A percentile compares a stretch with the other conserved stretches of the same genome.
Evolutionary conservation across 352 stramenopile genomes (phyloP).

Genomic region (Pythium phragmitis): DNA sequence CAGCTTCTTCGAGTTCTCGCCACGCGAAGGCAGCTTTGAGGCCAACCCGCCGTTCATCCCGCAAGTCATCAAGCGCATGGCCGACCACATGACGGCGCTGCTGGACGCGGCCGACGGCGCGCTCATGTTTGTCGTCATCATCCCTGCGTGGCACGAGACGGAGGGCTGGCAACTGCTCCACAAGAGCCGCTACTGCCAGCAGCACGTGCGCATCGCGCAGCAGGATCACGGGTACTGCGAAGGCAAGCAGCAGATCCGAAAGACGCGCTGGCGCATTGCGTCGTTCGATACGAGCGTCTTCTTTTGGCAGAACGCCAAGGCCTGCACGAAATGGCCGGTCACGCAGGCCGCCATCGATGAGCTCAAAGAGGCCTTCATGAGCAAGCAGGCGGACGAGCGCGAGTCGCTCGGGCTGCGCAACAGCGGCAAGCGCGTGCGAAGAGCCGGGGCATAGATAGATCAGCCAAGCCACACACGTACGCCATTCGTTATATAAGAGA

Average conservation of each 20-base stretch:
- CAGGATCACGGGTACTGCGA: constrained; percentile 91
- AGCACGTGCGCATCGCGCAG: constrained; percentile 71
- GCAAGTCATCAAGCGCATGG: constrained; percentile 90
- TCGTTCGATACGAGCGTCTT: constrained; percentile 96
- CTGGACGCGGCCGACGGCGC: constrained; percentile 60
- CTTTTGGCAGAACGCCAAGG: constrained; percentile 93
- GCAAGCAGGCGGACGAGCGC: constrained; percentile 76
- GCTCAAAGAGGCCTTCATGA: constrained; percentile 65
- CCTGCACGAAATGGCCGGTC: constrained; percentile 63
- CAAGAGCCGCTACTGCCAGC: constrained; percentile 72
- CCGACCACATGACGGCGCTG: constrained; percentile 82
- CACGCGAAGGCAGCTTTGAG: constrained; percentile 88
- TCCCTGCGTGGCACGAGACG: constrained; percentile 87
- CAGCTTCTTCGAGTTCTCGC: constrained; percentile 93
- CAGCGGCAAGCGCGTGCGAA: constrained; percentile 60
- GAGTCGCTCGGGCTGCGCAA: constrained; percentile 67
- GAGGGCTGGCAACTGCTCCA: constrained; percentile 82
- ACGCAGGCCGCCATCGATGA: constrained; percentile 54
- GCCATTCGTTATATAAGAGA: constrained; percentile 18
- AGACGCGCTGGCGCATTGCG: constrained; percentile 86
- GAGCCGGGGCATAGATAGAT: constrained; percentile 5
- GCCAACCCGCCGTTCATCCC: constrained; percentile 95
- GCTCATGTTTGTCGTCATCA: constrained; percentile 91
- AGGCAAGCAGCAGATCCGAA: constrained; percentile 89
- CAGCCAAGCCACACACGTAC: not conserved